phyloP scores from a whole-genome alignment of 1,284 basidiomycete species.

The Hemileia vastatrix region DNA sequence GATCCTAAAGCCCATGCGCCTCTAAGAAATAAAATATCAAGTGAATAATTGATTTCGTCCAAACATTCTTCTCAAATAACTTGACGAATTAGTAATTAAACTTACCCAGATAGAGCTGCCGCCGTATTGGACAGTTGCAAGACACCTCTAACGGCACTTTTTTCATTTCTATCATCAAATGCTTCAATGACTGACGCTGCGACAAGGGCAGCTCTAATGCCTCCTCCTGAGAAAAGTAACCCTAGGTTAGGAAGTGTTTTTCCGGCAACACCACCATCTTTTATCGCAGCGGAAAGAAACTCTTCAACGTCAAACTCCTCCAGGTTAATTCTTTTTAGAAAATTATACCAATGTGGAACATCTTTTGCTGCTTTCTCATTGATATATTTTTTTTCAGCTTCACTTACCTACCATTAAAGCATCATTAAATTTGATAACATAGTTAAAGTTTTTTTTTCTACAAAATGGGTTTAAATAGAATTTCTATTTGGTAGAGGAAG shows the following conservation, averaged over 20 bases:
- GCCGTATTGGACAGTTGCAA: constrained; percentile 19
- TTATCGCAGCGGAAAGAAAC: constrained; percentile 3
- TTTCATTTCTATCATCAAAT: constrained; percentile 12
- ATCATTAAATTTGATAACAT: too few species aligned
- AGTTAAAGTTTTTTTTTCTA: too few species aligned
- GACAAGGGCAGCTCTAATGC: constrained; percentile 4
- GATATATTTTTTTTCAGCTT: constrained; percentile 8
- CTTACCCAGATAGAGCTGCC: constrained; percentile 15
- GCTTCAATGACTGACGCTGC: constrained; percentile 13
- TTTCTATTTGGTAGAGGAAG: too few species aligned
- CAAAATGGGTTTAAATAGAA: too few species aligned
- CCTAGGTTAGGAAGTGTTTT: constrained; percentile 15
- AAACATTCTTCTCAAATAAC: too few species aligned
- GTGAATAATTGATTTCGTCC: too few species aligned
- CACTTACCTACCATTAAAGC: too few species aligned
- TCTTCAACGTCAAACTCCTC: constrained; percentile 8
- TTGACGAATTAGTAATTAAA: too few species aligned
- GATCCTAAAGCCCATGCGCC: constrained; percentile 16
- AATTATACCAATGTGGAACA: constrained; percentile 15
- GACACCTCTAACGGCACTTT: constrained; percentile 12
- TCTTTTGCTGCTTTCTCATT: constrained; percentile 12
- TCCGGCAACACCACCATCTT: constrained; percentile 7
- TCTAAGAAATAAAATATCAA: too few species aligned
- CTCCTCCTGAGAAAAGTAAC: constrained; percentile 13
- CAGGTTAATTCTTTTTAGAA: constrained; percentile 2